Base-by-base conservation (phyloP, 257 asterid species). In the Solanum piurae region DNA sequence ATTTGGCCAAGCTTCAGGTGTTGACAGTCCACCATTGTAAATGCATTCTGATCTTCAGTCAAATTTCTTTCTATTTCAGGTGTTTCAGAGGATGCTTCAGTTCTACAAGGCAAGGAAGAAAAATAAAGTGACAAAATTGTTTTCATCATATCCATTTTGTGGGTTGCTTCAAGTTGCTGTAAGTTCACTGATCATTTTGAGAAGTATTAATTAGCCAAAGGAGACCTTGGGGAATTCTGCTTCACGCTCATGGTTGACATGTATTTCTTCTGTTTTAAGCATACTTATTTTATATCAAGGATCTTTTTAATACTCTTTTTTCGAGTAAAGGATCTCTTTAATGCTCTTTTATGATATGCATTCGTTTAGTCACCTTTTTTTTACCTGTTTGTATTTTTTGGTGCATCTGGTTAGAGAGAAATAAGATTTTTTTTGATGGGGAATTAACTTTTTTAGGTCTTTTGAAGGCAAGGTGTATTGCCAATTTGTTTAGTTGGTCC, bases 121-220 rank as follows among this genome's bases (percentile, higher is more conserved):
- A 90, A 90, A 87, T 91, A 89, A 90, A 92, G 91, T 91, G 85
- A 90, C 85, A 88, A 93, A 85, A 69, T 83, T 92, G 91, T 94
- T 95, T 69, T 83, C 93, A 27, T 88, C 92, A 79, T 91, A 91
- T 90, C 99, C 99, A 33, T 93, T 90, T 88, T 87, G 91, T 86
- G 99, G 98, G 89, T 89, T 97, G 93, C 98, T 97, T 73, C 91
- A 91, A 91, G 93, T 94, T 92, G 98, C 99, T 88, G 99, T 97
- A 94, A 89, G 99, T 92, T 58, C 68, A 72, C 71, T 52, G 55
- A 5, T 52, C 58, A 16, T 49, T 46, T 3, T 29, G 69, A 27
- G n/a, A 82, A 49, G 9, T 82, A 42, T 44, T 13, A 82, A 49
- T 49, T 80, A 80, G 69, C 85, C 85, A 46, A 40, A 77, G 21